Conservation (phyloP, 768 basidiomycete genomes). For the Boletus reticulatus region DNA sequence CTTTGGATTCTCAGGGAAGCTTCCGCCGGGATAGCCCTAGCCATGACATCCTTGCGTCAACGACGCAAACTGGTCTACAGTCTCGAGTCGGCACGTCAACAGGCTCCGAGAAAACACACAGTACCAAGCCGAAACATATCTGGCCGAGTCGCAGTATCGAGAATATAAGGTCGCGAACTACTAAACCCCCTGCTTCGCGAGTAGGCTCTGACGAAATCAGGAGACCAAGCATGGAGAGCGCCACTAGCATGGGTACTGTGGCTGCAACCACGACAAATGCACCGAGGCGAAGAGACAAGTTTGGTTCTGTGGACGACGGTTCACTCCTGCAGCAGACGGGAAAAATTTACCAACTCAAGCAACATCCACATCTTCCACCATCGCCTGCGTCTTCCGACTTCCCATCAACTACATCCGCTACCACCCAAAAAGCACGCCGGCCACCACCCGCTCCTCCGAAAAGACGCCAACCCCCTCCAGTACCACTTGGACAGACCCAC, state of each 20-base stretch:
- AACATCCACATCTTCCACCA: constrained; percentile 12
- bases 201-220: constrained; percentile 37
- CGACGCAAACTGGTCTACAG: constrained; percentile 28
- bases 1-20: constrained; percentile 24
- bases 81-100: not conserved
- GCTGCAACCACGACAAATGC: constrained; percentile 22
- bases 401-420: constrained; percentile 13
- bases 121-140: constrained; percentile 39
- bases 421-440: constrained; percentile 36
- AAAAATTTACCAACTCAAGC: constrained; percentile 17
- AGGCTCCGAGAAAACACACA: constrained; percentile 13
- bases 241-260: constrained; percentile 29
- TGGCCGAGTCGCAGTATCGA: constrained; percentile 71
- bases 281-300: constrained; percentile 24
- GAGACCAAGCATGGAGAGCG: constrained; percentile 41
- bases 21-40: constrained; percentile 42
- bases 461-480: constrained; percentile 69
- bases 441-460: constrained; percentile 69
- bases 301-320: constrained; percentile 27
- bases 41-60: constrained; percentile 40
- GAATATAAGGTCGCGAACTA: constrained; percentile 39
- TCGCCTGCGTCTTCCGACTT: constrained; percentile 20
- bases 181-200: constrained; percentile 30
- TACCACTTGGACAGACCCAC: constrained; percentile 51
- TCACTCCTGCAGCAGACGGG: constrained; percentile 18